Percentiles rank a stretch among this genome's conserved stretches.
Conservation (phyloP, 352 stramenopile genomes). For the Phytopythium chamaehyphon region DNA sequence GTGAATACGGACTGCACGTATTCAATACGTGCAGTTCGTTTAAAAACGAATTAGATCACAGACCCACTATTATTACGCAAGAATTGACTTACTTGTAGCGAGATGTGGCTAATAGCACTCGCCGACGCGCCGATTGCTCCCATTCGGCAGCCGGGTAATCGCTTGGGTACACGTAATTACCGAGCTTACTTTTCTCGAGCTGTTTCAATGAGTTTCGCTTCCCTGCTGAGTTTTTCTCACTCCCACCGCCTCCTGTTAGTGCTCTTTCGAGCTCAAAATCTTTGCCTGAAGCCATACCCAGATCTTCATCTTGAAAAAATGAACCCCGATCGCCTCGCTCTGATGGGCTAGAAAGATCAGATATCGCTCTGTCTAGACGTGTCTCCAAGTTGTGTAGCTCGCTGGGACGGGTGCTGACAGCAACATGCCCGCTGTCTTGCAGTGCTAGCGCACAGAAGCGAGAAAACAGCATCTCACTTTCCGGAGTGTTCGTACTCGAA, state of each 20-base stretch:
- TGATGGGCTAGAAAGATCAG: conserved; percentile 34
- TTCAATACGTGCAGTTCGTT: too few species aligned
- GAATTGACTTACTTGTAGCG: conserved; percentile 55
- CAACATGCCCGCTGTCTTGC: conserved; percentile 31
- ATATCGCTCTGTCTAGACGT: conserved; percentile 25
- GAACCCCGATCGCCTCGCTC: conserved; percentile 36
- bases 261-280: conserved; percentile 12
- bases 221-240: conserved; percentile 11
- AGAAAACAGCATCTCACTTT: conserved; percentile 64
- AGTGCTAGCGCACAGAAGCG: conserved; percentile 51
- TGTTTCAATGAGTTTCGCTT: conserved; percentile 52
- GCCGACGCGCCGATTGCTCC: conserved; percentile 50
- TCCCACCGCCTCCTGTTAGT: background rate
- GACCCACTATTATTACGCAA: background rate
- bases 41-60: conserved; percentile 6
- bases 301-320: conserved; percentile 20
- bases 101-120: conserved; percentile 62
- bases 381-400: conserved; percentile 22
- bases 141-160: conserved; percentile 50
- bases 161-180: conserved; percentile 66
- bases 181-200: conserved; percentile 49
- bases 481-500: conserved; percentile 31
- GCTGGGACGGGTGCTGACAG: conserved; percentile 17
- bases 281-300: background rate
- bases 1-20: conserved; percentile 51